Base-by-base conservation (phyloP, 75 land plant genomes). In the Larix kaempferi region DNA sequence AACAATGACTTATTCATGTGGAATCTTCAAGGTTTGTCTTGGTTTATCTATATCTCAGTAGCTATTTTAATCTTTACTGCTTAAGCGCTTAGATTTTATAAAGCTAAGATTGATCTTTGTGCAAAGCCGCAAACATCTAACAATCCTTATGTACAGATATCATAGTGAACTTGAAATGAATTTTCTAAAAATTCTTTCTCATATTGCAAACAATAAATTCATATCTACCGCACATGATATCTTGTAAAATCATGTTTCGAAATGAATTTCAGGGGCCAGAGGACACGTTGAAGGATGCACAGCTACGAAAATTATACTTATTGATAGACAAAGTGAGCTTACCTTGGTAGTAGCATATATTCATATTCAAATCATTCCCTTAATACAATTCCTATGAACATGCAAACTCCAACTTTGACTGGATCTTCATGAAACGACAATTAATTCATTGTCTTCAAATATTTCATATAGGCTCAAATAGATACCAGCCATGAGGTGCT, bases 1-100 rank as follows among this genome's bases (percentile, higher is more conserved):
- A 22, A 89, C 98, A 59, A 98, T 98, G 99, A 95, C 94, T 56
- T 98, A 98, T 77, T 98, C 99, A 3, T 93, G 86, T 78, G 99
- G 95, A 61, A 82, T 98, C 54, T 98, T 98, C 64, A 86, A 93
- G 99, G 99, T 97, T 56, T 55, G 44, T 67, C 57, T 5, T 73
- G 44, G 3, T 1, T 54, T 55, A 23, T 25, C 33, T 14, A 75
- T 7, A 22, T n/a, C 52, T 7, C 44, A 67, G 21, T 67, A 67
- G 44, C 44, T 67, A 44, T 17, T 39, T 19, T 37, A 17, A 67
- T 17, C 2, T 67, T 67, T 37, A 66, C 2, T 19, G 22, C 52
- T 67, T 35, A 10, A 33, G 39, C 44, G 4, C 44, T 39, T 21
- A 37, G 49, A 37, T 19, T 39, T 67, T 33, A 37, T 39, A 67